Percentiles rank a stretch among this genome's conserved stretches.
phyloP scores from a whole-genome alignment of 2,329 filamentous ascomycete species.

The Arthrinium phaeospermum region DNA sequence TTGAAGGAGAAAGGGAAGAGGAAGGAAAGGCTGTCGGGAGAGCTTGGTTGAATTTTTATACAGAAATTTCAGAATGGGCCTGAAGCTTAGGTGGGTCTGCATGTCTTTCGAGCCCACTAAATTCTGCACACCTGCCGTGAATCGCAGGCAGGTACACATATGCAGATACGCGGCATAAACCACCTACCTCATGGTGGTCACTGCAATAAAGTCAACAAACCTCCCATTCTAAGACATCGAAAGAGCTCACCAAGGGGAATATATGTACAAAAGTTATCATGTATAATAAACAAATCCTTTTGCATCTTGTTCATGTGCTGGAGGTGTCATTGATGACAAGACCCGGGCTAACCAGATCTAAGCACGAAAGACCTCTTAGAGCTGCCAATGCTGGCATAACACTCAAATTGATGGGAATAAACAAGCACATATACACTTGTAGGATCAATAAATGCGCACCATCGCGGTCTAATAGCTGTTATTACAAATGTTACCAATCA shows the following conservation, averaged over 20 bases:
- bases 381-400: no score
- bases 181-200: neutral
- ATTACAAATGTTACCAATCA: no score
- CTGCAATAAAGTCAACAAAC: neutral
- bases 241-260: neutral
- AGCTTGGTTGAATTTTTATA: slow-evolving; percentile 30
- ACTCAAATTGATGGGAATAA: no score
- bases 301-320: neutral
- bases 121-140: neutral
- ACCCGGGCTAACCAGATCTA: no score
- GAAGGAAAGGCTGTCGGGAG: slow-evolving; percentile 30
- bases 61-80: slow-evolving; percentile 15
- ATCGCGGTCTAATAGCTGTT: no score
- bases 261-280: neutral
- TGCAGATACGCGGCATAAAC: neutral
- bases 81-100: slow-evolving; percentile 21
- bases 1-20: slow-evolving; percentile 48
- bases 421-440: no score
- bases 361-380: no score
- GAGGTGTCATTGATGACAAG: neutral
- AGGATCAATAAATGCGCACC: no score
- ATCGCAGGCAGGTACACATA: neutral
- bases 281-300: neutral
- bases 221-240: neutral
- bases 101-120: neutral